A percentile compares a stretch with the other conserved stretches of the same genome.
Conservation (phyloP, 345 rosid genomes). For the Cardamine occulta region DNA sequence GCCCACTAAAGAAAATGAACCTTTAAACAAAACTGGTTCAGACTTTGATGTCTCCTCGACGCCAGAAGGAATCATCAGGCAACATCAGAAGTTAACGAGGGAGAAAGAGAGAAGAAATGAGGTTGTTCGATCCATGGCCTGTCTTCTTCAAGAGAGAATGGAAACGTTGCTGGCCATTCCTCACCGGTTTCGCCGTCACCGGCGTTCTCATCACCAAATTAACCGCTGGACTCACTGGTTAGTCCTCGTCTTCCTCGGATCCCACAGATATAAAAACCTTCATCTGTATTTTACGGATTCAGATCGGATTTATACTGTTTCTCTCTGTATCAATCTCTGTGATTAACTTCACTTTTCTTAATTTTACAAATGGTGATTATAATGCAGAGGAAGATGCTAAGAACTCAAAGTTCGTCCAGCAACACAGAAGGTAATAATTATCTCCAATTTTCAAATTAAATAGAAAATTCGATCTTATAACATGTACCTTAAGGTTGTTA, state of each 20-base stretch:
- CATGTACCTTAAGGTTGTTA: not conserved
- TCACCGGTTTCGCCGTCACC: slow-evolving; percentile 79
- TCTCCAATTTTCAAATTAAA: not conserved
- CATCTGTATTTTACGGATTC: not conserved
- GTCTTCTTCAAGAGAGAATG: slow-evolving; percentile 86
- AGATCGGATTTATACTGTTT: slow-evolving; percentile 6
- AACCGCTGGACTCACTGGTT: slow-evolving; percentile 73
- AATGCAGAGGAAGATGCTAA: slow-evolving; percentile 86
- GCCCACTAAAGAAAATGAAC: no score
- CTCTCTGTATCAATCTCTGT: not conserved
- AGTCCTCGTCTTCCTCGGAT: not conserved
- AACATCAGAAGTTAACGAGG: not conserved
- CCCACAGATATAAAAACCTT: no score
- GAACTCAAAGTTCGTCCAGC: slow-evolving; percentile 78
- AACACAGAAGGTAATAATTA: slow-evolving; percentile 62
- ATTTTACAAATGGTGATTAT: not conserved
- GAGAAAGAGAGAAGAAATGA: slow-evolving; percentile 39
- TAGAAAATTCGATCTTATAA: not conserved
- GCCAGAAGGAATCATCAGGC: slow-evolving; percentile 18
- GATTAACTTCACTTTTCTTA: not conserved
- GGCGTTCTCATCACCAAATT: slow-evolving; percentile 72
- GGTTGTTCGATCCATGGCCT: slow-evolving; percentile 72
- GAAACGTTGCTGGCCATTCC: slow-evolving; percentile 81
- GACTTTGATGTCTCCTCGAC: not conserved
- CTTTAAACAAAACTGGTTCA: slow-evolving; percentile 4